Base-by-base conservation (phyloP, 139 green algal genomes). In the Astrephomene gubernaculifera region DNA sequence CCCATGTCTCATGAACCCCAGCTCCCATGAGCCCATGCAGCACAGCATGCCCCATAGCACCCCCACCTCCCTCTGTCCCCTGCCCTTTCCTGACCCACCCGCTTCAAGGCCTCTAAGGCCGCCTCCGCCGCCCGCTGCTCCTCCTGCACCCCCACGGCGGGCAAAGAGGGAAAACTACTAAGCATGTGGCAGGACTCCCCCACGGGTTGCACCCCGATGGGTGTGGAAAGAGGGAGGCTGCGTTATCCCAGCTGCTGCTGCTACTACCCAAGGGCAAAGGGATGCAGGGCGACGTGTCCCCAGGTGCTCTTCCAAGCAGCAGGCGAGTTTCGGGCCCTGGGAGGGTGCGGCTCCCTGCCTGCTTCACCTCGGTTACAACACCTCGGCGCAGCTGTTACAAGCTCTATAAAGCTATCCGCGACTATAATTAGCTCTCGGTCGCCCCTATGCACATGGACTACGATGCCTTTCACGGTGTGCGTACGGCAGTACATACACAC, bases 71-170 rank as follows among this genome's bases (percentile, higher is more conserved):
- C 49, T 5, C 21, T 29, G 35, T 7, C 7, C 8, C 9, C 9
- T 52, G 10, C 41, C 27, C 4, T 17, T 19, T 7, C 2, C 8
- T 7, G 36, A 2, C 79, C 5, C 52, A 87, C 86, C 86, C 84
- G 39, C 45, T 86, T 86, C 7, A 90, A 61, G 1, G 87, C 75
- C 33, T 73, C 61, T 60, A 90, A 75, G n/a, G 87, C 87, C 33
- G 87, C 87, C 24, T 45, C 35, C 4, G 87, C 74, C 53, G 87
- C 74, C 24, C 19, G 57, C 49, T 90, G 81, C 69, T 90, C 75
- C 10, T 75, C 27, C 35, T 71, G 73, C 17, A 35, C 4, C 33
- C 12, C 12, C 49, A 17, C 12, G 12, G 49, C 12, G 12, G 49
- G 49, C 17, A 17, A 17, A 12, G 49, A 57, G 12, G 49, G 49